phyloP scores from a whole-genome alignment of 371 early-diverging fungal genomes.

The Rhizopus arrhizus region DNA sequence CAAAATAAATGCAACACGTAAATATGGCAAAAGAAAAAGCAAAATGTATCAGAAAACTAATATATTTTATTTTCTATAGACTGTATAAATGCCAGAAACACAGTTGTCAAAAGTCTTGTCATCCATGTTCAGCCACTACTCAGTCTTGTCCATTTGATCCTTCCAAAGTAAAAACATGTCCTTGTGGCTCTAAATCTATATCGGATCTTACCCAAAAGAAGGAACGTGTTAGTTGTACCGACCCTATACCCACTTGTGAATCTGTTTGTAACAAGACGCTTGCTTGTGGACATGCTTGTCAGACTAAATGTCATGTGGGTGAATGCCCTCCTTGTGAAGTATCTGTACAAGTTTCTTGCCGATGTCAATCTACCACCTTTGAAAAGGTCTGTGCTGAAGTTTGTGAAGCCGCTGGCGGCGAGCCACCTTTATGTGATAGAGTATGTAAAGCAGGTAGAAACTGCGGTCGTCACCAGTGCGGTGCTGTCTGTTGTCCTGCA shows the following conservation, averaged over 20 bases:
- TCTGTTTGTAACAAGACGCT: conserved; percentile 65
- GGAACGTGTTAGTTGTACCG: conserved; percentile 65
- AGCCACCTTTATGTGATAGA: conserved; percentile 61
- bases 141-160: conserved; percentile 78
- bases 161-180: conserved; percentile 64
- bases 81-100: conserved; percentile 77
- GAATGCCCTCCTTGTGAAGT: conserved; percentile 70
- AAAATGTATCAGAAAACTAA: background rate
- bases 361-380: conserved; percentile 62
- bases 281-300: conserved; percentile 77
- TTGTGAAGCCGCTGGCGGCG: conserved; percentile 47
- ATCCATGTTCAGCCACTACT: conserved; percentile 55
- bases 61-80: conserved; percentile 13
- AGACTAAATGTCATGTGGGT: conserved; percentile 74
- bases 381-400: conserved; percentile 53
- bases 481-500: conserved; percentile 59
- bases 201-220: conserved; percentile 33
- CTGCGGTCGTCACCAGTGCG: conserved; percentile 73
- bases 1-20: conserved; percentile 62
- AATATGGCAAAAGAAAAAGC: background rate
- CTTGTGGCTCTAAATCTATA: conserved; percentile 73
- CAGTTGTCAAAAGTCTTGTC: conserved; percentile 74
- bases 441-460: conserved; percentile 62
- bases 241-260: conserved; percentile 80
- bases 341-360: conserved; percentile 57